Base-by-base conservation (phyloP, 1,284 basidiomycete genomes). In the Moniliophthora roreri region DNA sequence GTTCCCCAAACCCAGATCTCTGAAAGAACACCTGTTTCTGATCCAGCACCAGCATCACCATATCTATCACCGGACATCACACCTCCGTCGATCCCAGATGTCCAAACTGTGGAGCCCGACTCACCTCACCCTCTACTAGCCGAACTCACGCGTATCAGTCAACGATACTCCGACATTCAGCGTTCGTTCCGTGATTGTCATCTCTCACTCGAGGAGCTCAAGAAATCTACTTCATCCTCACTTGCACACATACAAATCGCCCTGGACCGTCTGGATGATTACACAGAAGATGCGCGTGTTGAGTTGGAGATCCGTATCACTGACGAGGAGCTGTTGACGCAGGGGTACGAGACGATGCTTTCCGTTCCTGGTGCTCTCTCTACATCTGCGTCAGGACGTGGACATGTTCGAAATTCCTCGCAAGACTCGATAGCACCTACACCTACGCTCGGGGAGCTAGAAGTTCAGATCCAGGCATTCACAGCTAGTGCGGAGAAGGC, bases 281-380 rank as follows among this genome's bases (percentile, higher is more conserved):
- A 84, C 58, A 84, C 85, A 18, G 92, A 94, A 67, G 92, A 95
- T 61, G 86, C 85, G 0, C 81, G 90, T 1, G 92, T 95, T 2
- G 92, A 94, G 64, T 73, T 94, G 16, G 92, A 95, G 70, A 94
- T 95, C 48, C 84, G 84, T 18, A 72, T 88, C 13, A 82, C 89
- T 1, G 92, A 95, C 66, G 91, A 92, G 60, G 81, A 81, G 34
- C 77, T 93, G 8, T 75, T 88, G 0, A 75, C 76, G 9, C 78
- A 79, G 7, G 91, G 91, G 1, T 92, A 87, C 58, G 84, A 88
- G 61, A 85, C 89, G 1, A 69, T 93, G 13, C 70, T 93, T 8
- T 75, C 77, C 16, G 75, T 92, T 35, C 76, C 80, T 36, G 77
- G 78, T 11, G 79, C 80, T 0, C 62, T 85, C 20, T 59, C 63